Evolutionary conservation across 805 yeast species (phyloP).

Genomic region (Isabelozyma rhagii): DNA sequence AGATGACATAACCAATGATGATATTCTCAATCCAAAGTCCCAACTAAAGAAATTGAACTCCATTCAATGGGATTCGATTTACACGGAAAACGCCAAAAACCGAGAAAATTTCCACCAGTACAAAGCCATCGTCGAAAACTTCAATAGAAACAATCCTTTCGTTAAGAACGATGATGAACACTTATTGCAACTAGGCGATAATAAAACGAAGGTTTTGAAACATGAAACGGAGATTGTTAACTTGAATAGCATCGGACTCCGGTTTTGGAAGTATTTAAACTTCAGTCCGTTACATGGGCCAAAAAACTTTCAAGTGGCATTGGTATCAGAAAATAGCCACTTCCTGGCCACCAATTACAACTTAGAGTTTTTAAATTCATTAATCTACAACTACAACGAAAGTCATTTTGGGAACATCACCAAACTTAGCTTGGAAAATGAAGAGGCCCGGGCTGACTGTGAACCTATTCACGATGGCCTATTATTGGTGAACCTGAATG

Average conservation of each 20-base stretch:
- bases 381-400: slow-evolving; percentile 44
- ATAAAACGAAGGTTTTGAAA: slow-evolving; percentile 28
- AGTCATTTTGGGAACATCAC: slow-evolving; percentile 47
- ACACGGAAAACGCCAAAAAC: slow-evolving; percentile 10
- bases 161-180: slow-evolving; percentile 15
- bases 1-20: slow-evolving; percentile 35
- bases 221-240: slow-evolving; percentile 43
- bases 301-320: slow-evolving; percentile 51
- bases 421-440: slow-evolving; percentile 23
- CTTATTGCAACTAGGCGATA: slow-evolving; percentile 19
- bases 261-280: slow-evolving; percentile 57
- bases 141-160: slow-evolving; percentile 6
- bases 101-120: slow-evolving; percentile 18
- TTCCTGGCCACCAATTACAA: slow-evolving; percentile 22
- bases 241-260: slow-evolving; percentile 42
- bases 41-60: slow-evolving; percentile 17
- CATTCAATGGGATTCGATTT: slow-evolving; percentile 36
- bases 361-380: slow-evolving; percentile 38
- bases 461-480: slow-evolving; percentile 28
- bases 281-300: slow-evolving; percentile 50
- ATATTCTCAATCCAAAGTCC: slow-evolving; percentile 20
- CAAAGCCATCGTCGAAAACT: slow-evolving; percentile 11
- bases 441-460: slow-evolving; percentile 25
- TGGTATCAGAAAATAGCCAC: slow-evolving; percentile 35
- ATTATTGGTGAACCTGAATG: slow-evolving; percentile 18